phyloP scores from a whole-genome alignment of 2,329 filamentous ascomycete species.

The Cladosporium sp. region DNA sequence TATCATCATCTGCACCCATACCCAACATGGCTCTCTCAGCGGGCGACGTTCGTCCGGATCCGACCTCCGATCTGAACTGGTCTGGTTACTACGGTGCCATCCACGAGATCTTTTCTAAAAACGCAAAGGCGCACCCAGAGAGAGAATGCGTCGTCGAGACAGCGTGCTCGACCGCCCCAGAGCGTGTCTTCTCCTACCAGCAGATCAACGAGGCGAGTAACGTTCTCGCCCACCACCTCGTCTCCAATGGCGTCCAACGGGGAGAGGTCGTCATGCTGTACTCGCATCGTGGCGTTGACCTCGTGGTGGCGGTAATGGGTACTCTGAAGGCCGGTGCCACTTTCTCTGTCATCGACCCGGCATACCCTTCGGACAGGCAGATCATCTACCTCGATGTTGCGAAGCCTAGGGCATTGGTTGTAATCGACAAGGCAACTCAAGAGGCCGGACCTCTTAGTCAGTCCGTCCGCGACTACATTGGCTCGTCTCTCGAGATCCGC shows the following conservation, averaged over 20 bases:
- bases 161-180: conserved; percentile 38
- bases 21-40: conserved; percentile 22
- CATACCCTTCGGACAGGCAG: conserved; percentile 74
- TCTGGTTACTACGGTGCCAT: conserved; percentile 60
- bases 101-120: conserved; percentile 61
- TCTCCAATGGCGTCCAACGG: conserved; percentile 62
- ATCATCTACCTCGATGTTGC: conserved; percentile 78
- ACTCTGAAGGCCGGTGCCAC: conserved; percentile 52
- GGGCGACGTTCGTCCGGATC: conserved; percentile 48
- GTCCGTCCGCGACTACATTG: conserved; percentile 61
- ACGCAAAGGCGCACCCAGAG: conserved; percentile 64
- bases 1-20: conserved; percentile 4
- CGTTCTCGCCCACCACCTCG: conserved; percentile 70
- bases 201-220: conserved; percentile 85
- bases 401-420: conserved; percentile 63
- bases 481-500: conserved; percentile 64
- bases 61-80: conserved; percentile 63
- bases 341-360: conserved; percentile 66
- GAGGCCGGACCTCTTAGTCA: conserved; percentile 60
- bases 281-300: conserved; percentile 72
- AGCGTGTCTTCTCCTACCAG: conserved; percentile 64
- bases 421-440: conserved; percentile 64
- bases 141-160: conserved; percentile 64
- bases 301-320: conserved; percentile 77
- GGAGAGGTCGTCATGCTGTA: conserved; percentile 94